Conservation (phyloP, 2,329 filamentous ascomycete genomes). For the Paecilomyces sp. region DNA sequence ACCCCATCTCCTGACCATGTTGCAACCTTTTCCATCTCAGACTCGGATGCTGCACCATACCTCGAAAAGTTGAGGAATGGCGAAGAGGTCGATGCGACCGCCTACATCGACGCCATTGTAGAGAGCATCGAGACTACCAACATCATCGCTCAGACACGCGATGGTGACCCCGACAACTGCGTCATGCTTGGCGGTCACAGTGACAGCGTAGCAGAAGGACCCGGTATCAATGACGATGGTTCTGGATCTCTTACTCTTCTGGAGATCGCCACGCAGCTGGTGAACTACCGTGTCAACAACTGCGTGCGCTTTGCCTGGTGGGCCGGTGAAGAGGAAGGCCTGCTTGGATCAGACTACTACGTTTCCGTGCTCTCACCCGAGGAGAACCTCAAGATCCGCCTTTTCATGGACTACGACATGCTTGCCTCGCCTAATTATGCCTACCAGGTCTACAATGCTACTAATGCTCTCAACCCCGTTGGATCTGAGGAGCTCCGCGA, state of each 20-base stretch:
- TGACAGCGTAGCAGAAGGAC: constrained; percentile 54
- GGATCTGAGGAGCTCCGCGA: constrained; percentile 64
- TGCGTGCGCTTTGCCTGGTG: constrained; percentile 61
- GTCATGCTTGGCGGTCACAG: constrained; percentile 55
- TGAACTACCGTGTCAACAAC: constrained; percentile 67
- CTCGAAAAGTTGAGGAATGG: constrained; percentile 46
- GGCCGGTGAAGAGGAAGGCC: constrained; percentile 57
- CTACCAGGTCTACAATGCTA: constrained; percentile 50
- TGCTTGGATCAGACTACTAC: constrained; percentile 55
- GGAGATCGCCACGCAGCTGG: constrained; percentile 53
- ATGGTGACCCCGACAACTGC: constrained; percentile 52
- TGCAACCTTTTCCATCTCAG: constrained; percentile 60
- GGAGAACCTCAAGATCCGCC: constrained; percentile 53
- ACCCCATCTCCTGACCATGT: constrained; percentile 44
- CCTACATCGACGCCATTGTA: constrained; percentile 39
- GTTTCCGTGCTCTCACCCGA: constrained; percentile 40
- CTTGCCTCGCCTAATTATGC: constrained; percentile 58
- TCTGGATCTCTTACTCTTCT: constrained; percentile 58
- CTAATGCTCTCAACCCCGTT: constrained; percentile 46
- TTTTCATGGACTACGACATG: constrained; percentile 69
- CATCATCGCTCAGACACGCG: constrained; percentile 53
- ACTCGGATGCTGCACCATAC: constrained; percentile 51
- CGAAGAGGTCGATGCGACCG: constrained; percentile 23
- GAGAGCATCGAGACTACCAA: constrained; percentile 48
- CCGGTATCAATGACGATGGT: constrained; percentile 74